Base-by-base conservation (phyloP, 192 early-diverging fungal genomes). In the Rhizophagus prolifer region DNA sequence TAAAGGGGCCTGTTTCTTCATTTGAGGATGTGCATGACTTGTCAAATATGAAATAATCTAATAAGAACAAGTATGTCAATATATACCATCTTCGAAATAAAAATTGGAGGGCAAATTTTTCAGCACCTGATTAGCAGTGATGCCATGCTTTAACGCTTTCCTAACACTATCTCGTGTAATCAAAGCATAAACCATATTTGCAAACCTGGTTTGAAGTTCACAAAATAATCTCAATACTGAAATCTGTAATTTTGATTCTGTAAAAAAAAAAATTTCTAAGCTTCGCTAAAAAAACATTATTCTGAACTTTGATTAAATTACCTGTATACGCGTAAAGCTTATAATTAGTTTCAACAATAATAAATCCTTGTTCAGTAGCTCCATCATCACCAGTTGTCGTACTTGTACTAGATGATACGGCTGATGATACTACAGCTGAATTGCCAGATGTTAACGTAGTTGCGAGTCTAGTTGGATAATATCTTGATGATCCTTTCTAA, bases 301-400 rank as follows among this genome's bases (percentile, higher is more conserved):
- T 47, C 2, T 8, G 36, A 38, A 38, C 4, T 36, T 4, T 19
- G 1, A 21, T n/a, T 13, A 21, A 34, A n/a, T 75, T 46, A 92
- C 91, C 84, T 58, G 96, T 98, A 81, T 97, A 99, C 0, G 97
- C 96, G 80, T 99, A 99, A 13, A 99, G 75, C 16, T 92, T 86
- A 77, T 94, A 97, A 82, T 99, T 99, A 2, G 97, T 99, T 78
- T 99, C 97, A 16, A 99, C 75, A 26, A 99, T 90, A 75, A 99
- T 92, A 80, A 91, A 99, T 30, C 96, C 96, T 31, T 87, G 83
- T 14, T 90, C 85, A 72, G 78, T 38, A 64, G 83, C 83, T 30
- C 79, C 82, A n/a, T 83, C 82, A 50, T 80, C 81, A 4, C 72
- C 79, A 47, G 80, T 83, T 7, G 31, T 66, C 30, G 80, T 72